These are phyloP conservation scores for Stenocarpella maydis DNA, from an alignment of 2,329 filamentous ascomycete species.

Conservation along the genomic window DNA sequence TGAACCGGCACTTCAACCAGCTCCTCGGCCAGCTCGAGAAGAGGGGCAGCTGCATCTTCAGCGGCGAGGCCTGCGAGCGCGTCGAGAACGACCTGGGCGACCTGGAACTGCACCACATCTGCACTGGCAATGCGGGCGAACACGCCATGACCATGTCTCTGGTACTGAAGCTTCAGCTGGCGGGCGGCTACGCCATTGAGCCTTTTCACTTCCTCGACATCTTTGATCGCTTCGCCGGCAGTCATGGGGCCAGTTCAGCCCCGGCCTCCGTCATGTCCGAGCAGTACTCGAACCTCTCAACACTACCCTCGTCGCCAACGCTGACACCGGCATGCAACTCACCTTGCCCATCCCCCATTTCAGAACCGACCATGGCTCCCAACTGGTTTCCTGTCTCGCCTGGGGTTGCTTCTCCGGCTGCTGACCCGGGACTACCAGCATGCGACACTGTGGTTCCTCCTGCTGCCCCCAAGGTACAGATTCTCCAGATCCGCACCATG, in stretches of 20 bases:
- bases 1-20: constrained; percentile 45
- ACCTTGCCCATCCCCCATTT: not conserved
- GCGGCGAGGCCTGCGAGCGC: constrained; percentile 1
- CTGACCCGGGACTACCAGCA: not conserved
- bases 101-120: constrained; percentile 37
- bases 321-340: constrained; percentile 7
- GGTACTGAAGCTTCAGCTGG: constrained; percentile 44
- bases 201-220: constrained; percentile 45
- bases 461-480: constrained; percentile 33
- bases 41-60: constrained; percentile 21
- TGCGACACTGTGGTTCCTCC: not conserved
- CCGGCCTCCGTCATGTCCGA: not conserved
- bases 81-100: constrained; percentile 1
- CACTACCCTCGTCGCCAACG: constrained; percentile 5
- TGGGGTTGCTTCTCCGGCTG: not conserved
- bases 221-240: constrained; percentile 38
- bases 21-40: constrained; percentile 35
- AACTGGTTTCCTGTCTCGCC: not conserved
- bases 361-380: not conserved
- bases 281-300: constrained; percentile 1
- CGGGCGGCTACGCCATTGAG: constrained; percentile 46
- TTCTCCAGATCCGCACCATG: constrained; percentile 44
- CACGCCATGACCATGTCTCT: constrained; percentile 48
- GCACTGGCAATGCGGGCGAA: constrained; percentile 46
- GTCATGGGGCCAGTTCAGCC: not conserved